Base-by-base conservation (phyloP, 164 flowering plant species). In the Magnolia kwangsiensis region DNA sequence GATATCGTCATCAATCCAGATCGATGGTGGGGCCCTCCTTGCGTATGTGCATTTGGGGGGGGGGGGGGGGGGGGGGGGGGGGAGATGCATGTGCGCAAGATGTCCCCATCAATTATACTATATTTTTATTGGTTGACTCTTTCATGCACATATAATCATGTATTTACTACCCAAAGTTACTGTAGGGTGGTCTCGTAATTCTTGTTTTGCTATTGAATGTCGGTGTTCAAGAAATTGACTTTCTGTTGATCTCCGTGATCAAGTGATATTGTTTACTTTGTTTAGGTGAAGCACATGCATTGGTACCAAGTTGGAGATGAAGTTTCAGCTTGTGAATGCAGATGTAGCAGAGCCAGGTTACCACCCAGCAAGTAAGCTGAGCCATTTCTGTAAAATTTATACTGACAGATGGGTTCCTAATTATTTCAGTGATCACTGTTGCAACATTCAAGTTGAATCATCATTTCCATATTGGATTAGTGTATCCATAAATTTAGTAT, bases 251-350 rank as follows among this genome's bases (percentile, higher is more conserved):
- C 31, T 14, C 7, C 66, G 5, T 24, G 63, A 55, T 18, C 24
- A 31, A 23, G 19, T 21, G 64, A 21, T 51, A n/a, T 2, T 55
- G 27, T 11, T n/a, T 63, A 61, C 20, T 67, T 64, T 80, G 24
- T 87, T 81, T 87, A 93, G 98, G 98, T 95, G 82, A 95, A 89
- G 80, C 98, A 95, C 84, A 76, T 95, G 90, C 94, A 92, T 72
- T 95, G 98, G 98, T 95, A 89, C 84, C 86, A 77, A 27, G 67
- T 87, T 68, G 91, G 92, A 80, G 90, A 89, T 65, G 73, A 88
- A 81, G 87, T 84, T 83, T 91, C 96, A 75, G 84, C 89, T 59
- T 92, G 98, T 81, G 98, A 95, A 79, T 95, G 98, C 80, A 86
- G 98, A 83, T 90, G 94, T 83, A 90, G 85, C 79, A 88, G 98